Percentiles rank a stretch among this genome's conserved stretches.
Conservation (phyloP, 1,139 yeast species). For the Sugiyamaella castrensis region DNA sequence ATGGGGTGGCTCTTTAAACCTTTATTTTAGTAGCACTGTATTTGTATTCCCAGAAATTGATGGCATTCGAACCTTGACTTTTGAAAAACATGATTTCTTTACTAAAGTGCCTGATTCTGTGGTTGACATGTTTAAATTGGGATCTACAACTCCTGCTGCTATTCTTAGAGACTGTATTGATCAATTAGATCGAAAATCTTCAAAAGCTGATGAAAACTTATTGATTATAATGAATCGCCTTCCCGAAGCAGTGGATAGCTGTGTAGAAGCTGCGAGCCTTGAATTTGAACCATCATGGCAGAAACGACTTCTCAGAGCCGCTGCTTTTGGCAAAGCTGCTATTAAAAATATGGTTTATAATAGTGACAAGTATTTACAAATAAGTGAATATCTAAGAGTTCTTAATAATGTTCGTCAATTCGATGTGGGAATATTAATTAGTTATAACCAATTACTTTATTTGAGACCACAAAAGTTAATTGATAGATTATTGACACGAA, state of each 20-base stretch:
- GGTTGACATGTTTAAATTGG: constrained; percentile 68
- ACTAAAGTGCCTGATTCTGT: constrained; percentile 60
- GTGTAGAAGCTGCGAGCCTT: constrained; percentile 71
- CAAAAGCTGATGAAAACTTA: constrained; percentile 80
- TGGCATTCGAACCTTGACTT: constrained; percentile 67
- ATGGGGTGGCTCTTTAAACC: constrained; percentile 52
- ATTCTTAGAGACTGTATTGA: constrained; percentile 80
- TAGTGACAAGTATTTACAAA: constrained; percentile 58
- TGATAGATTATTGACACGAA: constrained; percentile 56
- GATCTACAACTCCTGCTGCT: constrained; percentile 81
- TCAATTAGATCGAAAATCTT: constrained; percentile 63
- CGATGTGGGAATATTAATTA: constrained; percentile 67
- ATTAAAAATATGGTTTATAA: constrained; percentile 45
- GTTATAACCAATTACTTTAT: constrained; percentile 48
- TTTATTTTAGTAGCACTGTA: constrained; percentile 44
- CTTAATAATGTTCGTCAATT: constrained; percentile 63
- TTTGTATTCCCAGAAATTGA: constrained; percentile 55
- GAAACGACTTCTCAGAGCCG: constrained; percentile 73
- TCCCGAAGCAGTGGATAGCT: constrained; percentile 61
- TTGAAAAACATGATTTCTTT: constrained; percentile 58
- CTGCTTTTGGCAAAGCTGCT: constrained; percentile 80
- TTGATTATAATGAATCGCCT: constrained; percentile 52
- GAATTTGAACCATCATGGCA: constrained; percentile 81
- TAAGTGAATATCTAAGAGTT: constrained; percentile 60
- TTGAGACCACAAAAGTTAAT: constrained; percentile 50